phyloP scores from a whole-genome alignment of 1,284 basidiomycete genomes.

The Microbotryum violaceum region DNA sequence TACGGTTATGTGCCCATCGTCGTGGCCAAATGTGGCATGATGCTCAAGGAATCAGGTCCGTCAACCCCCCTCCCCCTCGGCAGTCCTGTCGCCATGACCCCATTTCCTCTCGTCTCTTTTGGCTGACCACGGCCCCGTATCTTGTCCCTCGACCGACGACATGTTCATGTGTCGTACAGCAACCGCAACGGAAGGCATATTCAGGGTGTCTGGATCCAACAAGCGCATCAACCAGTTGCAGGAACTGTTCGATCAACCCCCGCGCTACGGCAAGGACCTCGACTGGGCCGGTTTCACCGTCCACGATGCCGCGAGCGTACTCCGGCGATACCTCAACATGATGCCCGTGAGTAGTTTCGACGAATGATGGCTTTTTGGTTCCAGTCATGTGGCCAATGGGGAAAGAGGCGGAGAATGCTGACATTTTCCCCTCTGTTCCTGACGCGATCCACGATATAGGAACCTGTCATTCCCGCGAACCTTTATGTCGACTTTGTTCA shows the following conservation, averaged over 20 bases:
- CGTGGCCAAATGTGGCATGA: slow-evolving; percentile 89
- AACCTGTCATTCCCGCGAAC: slow-evolving; percentile 79
- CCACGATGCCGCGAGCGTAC: slow-evolving; percentile 94
- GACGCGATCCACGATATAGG: slow-evolving; percentile 45
- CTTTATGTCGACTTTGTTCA: slow-evolving; percentile 85
- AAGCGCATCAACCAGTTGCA: slow-evolving; percentile 95
- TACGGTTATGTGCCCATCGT: slow-evolving; percentile 84
- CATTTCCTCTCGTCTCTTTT: slow-evolving; percentile 7
- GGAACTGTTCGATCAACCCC: slow-evolving; percentile 76
- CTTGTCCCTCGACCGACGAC: background rate
- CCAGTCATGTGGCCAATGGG: background rate
- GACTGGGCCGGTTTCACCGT: slow-evolving; percentile 88
- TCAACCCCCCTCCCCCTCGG: slow-evolving; percentile 16
- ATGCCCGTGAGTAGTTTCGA: slow-evolving; percentile 66
- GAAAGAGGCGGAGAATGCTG: background rate
- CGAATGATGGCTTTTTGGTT: background rate
- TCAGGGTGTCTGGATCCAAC: slow-evolving; percentile 84
- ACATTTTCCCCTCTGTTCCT: background rate
- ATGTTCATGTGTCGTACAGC: slow-evolving; percentile 46
- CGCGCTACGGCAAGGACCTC: slow-evolving; percentile 77
- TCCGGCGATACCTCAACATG: slow-evolving; percentile 87
- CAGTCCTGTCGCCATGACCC: slow-evolving; percentile 1
- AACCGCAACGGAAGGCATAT: slow-evolving; percentile 90
- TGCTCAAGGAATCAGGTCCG: slow-evolving; percentile 81
- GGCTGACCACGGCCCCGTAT: background rate